Evolutionary conservation across 2,329 filamentous ascomycete genomes (phyloP).

Genomic region (Arthroderma sp.): DNA sequence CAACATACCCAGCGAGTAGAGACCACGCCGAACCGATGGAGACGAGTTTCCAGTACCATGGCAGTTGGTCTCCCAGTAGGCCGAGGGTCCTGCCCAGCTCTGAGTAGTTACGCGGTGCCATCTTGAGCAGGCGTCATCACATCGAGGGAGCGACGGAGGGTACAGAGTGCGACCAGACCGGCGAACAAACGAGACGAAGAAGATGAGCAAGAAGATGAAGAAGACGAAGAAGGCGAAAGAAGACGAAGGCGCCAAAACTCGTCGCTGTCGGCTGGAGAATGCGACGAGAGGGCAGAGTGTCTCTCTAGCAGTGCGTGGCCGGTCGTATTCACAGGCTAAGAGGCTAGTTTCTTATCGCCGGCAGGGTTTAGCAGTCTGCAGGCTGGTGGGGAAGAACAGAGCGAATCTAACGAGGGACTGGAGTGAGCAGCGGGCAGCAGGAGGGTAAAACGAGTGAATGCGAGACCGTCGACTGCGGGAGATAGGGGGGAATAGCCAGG

Average conservation of each 20-base stretch:
- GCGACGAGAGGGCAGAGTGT: too few relatives aligned
- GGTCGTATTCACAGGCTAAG: background rate
- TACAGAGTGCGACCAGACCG: background rate
- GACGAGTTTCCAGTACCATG: constrained; percentile 20
- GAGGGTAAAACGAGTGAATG: background rate
- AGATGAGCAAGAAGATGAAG: background rate
- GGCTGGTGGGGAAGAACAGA: background rate
- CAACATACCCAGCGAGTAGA: constrained; percentile 23
- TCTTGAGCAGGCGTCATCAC: constrained; percentile 3
- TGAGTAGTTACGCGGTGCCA: constrained; percentile 1
- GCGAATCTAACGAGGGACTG: background rate
- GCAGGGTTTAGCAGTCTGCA: constrained; percentile 4
- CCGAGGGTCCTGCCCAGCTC: constrained; percentile 5
- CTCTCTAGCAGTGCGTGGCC: background rate
- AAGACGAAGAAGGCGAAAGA: background rate
- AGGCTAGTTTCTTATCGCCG: background rate
- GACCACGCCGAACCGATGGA: constrained; percentile 20
- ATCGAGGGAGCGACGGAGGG: constrained; percentile 1
- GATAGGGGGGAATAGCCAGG: background rate
- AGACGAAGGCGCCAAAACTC: too few relatives aligned
- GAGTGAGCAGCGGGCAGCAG: background rate
- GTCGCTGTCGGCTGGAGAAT: too few relatives aligned
- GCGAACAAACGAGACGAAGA: background rate
- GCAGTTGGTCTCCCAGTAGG: constrained; percentile 12
- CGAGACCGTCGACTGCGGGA: too few relatives aligned